These are phyloP conservation scores for Sugiyamaella qingdaonensis DNA, from an alignment of 805 yeast genomes.

Conservation along the genomic window DNA sequence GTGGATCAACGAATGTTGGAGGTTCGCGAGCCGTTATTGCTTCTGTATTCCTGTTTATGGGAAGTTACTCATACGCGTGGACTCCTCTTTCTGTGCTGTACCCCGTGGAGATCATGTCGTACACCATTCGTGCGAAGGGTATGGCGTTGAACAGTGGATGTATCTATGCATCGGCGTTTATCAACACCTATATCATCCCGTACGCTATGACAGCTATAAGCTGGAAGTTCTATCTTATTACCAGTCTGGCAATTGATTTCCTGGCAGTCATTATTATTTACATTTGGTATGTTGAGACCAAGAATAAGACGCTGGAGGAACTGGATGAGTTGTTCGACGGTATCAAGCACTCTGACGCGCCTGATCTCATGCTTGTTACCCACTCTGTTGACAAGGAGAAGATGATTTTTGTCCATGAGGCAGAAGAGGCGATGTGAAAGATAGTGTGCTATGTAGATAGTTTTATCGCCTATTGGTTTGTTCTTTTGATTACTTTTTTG, in stretches of 20 bases:
- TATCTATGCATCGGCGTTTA: constrained; percentile 11
- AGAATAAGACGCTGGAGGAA: constrained; percentile 20
- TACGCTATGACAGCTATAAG: constrained; percentile 31
- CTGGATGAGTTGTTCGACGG: constrained; percentile 11
- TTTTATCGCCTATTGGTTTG: too few species aligned
- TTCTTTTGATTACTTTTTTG: too few species aligned
- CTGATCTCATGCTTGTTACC: neutral
- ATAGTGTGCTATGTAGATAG: neutral
- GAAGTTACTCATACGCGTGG: constrained; percentile 24
- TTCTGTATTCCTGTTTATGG: constrained; percentile 14
- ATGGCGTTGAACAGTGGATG: constrained; percentile 11
- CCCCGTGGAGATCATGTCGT: constrained; percentile 27
- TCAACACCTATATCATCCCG: constrained; percentile 26
- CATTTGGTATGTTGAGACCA: constrained; percentile 23
- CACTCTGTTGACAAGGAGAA: neutral
- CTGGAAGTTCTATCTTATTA: constrained; percentile 33
- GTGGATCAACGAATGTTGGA: neutral
- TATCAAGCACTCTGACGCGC: neutral
- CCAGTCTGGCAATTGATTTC: constrained; percentile 28
- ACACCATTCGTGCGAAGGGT: constrained; percentile 29
- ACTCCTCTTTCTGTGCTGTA: constrained; percentile 36
- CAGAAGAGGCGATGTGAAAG: neutral
- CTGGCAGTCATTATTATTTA: constrained; percentile 35
- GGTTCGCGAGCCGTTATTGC: constrained; percentile 5
- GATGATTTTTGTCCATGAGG: neutral